These are phyloP conservation scores for Stentor coeruleus DNA, from an alignment of 73 alveolate species.

Conservation along the genomic window DNA sequence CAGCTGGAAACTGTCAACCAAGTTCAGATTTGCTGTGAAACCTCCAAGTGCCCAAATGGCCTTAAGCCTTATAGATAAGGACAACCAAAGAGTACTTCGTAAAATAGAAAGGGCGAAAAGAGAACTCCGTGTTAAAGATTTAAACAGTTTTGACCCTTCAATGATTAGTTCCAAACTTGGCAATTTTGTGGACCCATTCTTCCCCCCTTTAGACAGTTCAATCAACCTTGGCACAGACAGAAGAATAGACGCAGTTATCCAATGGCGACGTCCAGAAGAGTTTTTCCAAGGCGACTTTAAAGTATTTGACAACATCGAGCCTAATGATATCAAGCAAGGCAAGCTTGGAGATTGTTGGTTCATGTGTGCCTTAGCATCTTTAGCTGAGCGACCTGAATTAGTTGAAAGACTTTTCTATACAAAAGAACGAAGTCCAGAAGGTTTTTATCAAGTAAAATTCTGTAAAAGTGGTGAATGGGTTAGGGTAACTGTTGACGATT, in stretches of 20 bases:
- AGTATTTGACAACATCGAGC: slow-evolving; percentile 72
- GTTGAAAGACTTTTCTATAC: slow-evolving; percentile 3
- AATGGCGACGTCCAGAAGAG: slow-evolving; percentile 60
- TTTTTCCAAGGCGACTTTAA: slow-evolving; percentile 40
- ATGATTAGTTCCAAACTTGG: not conserved
- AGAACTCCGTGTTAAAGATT: not conserved
- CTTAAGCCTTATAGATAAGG: not conserved
- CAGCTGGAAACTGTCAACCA: not conserved
- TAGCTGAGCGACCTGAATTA: slow-evolving; percentile 61
- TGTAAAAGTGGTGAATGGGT: slow-evolving; percentile 73
- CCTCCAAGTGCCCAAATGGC: slow-evolving; percentile 6
- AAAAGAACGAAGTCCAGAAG: not conserved
- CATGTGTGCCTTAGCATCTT: slow-evolving; percentile 66
- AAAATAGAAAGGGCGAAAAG: not conserved
- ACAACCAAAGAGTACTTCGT: not conserved
- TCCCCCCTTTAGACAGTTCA: not conserved
- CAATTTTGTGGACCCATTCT: slow-evolving; percentile 12
- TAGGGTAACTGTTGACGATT: slow-evolving; percentile 66
- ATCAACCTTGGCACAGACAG: not conserved
- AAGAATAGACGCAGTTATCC: slow-evolving; percentile 29
- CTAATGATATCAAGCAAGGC: slow-evolving; percentile 82
- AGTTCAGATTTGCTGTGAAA: slow-evolving; percentile 5
- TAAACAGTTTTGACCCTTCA: no score
- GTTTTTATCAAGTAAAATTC: slow-evolving; percentile 31
- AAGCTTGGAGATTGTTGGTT: slow-evolving; percentile 81